Conservation (phyloP, 148 eudicot species). For the Hydrangea macrophylla region DNA sequence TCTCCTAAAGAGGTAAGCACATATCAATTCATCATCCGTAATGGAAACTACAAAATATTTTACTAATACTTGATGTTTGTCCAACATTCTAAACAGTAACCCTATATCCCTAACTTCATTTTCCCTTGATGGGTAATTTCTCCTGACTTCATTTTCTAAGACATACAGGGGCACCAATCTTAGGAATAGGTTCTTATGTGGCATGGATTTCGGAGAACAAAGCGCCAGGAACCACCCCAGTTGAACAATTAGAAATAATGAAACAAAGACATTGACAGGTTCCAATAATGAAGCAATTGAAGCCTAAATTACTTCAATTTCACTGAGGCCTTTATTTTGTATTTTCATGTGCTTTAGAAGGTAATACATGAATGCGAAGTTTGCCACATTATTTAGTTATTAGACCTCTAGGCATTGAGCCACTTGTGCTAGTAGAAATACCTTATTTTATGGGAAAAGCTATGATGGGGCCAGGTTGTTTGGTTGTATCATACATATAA, state of each 20-base stretch:
- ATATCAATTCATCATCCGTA: background rate
- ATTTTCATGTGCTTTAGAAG: background rate
- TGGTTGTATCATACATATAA: too few relatives aligned
- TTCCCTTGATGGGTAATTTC: too few relatives aligned
- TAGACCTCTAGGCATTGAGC: background rate
- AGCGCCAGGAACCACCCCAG: conserved; percentile 62
- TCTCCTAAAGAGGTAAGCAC: conserved; percentile 2
- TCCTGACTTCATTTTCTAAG: too few relatives aligned
- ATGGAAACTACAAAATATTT: background rate
- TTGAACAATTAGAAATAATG: conserved; percentile 47
- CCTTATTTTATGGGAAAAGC: too few relatives aligned
- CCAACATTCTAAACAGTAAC: background rate
- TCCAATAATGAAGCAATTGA: conserved; percentile 10
- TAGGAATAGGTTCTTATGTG: conserved; percentile 34
- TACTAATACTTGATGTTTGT: background rate
- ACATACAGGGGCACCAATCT: conserved; percentile 33
- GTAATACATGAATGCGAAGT: background rate
- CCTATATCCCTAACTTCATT: background rate
- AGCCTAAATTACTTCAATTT: background rate
- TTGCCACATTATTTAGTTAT: background rate
- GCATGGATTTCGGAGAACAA: conserved; percentile 49
- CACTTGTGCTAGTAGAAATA: conserved; percentile 5
- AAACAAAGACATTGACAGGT: background rate
- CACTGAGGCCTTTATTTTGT: background rate
- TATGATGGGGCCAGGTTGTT: too few relatives aligned